A percentile compares a stretch with the other conserved stretches of the same genome.
Conservation (phyloP, 2,329 filamentous ascomycete species). For the Diaporthe sp. region DNA sequence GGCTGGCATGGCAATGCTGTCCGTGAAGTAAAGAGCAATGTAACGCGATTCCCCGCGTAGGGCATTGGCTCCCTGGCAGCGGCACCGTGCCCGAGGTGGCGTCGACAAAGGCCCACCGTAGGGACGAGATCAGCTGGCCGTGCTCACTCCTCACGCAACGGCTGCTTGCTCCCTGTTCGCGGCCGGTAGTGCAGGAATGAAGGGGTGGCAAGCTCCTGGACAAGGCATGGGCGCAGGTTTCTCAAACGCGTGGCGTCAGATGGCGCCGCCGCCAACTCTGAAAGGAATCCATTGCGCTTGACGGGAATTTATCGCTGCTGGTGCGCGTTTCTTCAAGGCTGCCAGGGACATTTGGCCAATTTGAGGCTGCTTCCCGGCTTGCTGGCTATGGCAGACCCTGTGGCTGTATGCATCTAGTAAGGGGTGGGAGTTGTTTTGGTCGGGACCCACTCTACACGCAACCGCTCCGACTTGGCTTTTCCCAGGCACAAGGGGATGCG, state of each 20-base stretch:
- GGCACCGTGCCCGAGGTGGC: conserved; percentile 19
- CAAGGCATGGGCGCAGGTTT: conserved; percentile 29
- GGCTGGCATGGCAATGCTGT: conserved; percentile 10
- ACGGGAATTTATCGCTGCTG: conserved; percentile 18
- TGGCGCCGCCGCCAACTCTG: conserved; percentile 31
- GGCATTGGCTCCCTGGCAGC: conserved; percentile 16
- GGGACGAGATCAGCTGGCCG: neutral
- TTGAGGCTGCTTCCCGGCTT: conserved; percentile 36
- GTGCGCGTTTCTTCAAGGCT: conserved; percentile 6
- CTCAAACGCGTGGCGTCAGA: conserved; percentile 39
- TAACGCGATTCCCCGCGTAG: conserved; percentile 1
- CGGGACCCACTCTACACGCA: conserved; percentile 32
- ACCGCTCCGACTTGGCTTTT: conserved; percentile 34
- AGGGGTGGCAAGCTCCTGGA: conserved; percentile 25
- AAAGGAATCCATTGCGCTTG: conserved; percentile 30
- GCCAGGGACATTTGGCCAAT: conserved; percentile 34
- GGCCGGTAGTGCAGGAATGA: conserved; percentile 19
- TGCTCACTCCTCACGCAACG: conserved; percentile 20
- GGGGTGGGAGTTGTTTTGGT: conserved; percentile 32
- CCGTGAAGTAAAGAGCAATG: neutral
- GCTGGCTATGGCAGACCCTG: conserved; percentile 23
- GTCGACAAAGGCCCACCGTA: conserved; percentile 1
- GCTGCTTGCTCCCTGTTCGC: conserved; percentile 30
- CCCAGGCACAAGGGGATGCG: conserved; percentile 17
- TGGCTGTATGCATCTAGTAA: conserved; percentile 29